These are phyloP conservation scores for Draba incana DNA, from an alignment of 345 rosid genomes.

Conservation along the genomic window DNA sequence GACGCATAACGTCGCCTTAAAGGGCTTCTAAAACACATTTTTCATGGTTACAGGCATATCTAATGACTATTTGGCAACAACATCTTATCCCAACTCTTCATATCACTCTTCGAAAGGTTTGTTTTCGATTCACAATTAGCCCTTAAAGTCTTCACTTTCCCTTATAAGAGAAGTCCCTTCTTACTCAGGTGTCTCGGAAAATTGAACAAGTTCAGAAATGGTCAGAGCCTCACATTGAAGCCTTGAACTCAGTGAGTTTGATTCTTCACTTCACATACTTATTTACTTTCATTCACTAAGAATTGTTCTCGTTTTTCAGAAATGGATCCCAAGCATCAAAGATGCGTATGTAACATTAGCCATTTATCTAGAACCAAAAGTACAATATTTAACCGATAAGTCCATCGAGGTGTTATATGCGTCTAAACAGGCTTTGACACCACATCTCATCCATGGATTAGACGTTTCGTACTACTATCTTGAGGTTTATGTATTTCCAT, in stretches of 20 bases:
- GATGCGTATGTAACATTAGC: slow-evolving; percentile 42
- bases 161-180: neutral
- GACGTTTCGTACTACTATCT: slow-evolving; percentile 36
- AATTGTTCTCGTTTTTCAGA: slow-evolving; percentile 36
- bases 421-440: slow-evolving; percentile 40
- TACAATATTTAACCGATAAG: slow-evolving; percentile 42
- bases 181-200: slow-evolving; percentile 35
- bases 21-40: neutral
- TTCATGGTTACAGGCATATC: slow-evolving; percentile 38
- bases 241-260: slow-evolving; percentile 44
- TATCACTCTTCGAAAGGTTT: slow-evolving; percentile 45
- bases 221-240: slow-evolving; percentile 42
- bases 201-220: slow-evolving; percentile 40
- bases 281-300: slow-evolving; percentile 4
- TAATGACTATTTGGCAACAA: slow-evolving; percentile 45
- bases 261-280: slow-evolving; percentile 5
- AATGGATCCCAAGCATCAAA: slow-evolving; percentile 50
- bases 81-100: slow-evolving; percentile 44
- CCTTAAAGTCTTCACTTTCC: neutral
- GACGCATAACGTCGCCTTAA: neutral
- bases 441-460: slow-evolving; percentile 42
- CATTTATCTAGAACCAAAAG: slow-evolving; percentile 41
- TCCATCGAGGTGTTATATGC: slow-evolving; percentile 42
- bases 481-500: slow-evolving; percentile 38
- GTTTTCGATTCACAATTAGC: slow-evolving; percentile 1